Conservation (phyloP, 2,329 filamentous ascomycete species). For the Colletotrichum zoysiae region DNA sequence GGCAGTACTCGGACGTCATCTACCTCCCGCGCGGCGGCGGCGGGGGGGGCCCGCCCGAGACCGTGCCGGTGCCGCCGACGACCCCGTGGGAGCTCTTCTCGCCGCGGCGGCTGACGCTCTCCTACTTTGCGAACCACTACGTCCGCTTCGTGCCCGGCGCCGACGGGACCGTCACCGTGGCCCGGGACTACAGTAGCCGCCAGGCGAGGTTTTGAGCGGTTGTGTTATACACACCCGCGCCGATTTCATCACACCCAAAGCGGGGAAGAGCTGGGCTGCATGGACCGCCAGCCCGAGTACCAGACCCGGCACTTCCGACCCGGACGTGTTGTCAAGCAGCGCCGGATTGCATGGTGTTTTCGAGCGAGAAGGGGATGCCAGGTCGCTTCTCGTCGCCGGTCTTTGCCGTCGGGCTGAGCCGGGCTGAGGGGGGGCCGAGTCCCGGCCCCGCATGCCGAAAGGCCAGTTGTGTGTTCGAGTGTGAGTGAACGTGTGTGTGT, state of each 20-base stretch:
- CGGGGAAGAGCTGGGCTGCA: background rate
- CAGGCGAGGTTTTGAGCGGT: slow-evolving; percentile 36
- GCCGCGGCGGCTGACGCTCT: slow-evolving; percentile 31
- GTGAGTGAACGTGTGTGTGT: no score
- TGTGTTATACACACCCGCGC: no score
- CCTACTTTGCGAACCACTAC: slow-evolving; percentile 42
- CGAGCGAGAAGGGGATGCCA: no score
- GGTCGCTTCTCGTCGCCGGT: no score
- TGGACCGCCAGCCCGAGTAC: no score
- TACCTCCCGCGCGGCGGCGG: slow-evolving; percentile 38
- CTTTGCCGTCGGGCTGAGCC: no score
- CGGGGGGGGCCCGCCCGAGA: slow-evolving; percentile 23
- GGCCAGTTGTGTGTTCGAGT: no score
- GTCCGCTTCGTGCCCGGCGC: slow-evolving; percentile 38
- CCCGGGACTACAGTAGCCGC: slow-evolving; percentile 38
- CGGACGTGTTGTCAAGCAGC: no score
- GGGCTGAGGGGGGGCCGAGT: no score
- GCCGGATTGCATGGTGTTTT: no score
- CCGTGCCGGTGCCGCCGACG: slow-evolving; percentile 39
- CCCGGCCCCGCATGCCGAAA: no score
- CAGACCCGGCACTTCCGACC: no score
- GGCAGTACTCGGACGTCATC: slow-evolving; percentile 38
- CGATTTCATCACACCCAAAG: background rate
- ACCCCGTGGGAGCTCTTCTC: slow-evolving; percentile 37
- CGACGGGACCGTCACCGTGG: slow-evolving; percentile 40